A percentile compares a stretch with the other conserved stretches of the same genome.
These are phyloP conservation scores for Xylaria sp. DNA, from an alignment of 2,329 filamentous ascomycete species.

Conservation along the genomic window DNA sequence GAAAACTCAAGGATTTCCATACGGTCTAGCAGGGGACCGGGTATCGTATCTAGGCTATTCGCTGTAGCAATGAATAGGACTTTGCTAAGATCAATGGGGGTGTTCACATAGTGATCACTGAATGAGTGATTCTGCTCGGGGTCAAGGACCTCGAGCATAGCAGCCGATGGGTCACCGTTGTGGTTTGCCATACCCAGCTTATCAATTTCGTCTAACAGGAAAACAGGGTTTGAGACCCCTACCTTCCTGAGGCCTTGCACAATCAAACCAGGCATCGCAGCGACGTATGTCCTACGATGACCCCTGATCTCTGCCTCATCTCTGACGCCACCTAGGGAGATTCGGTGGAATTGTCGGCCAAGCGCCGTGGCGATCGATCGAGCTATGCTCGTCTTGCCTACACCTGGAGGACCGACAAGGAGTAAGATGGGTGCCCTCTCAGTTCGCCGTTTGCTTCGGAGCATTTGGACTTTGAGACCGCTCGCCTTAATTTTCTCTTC, in stretches of 20 bases:
- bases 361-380: slow-evolving; percentile 92
- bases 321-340: slow-evolving; percentile 92
- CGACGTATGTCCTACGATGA: slow-evolving; percentile 94
- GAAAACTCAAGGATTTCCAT: slow-evolving; percentile 97
- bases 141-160: slow-evolving; percentile 97
- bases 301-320: slow-evolving; percentile 98
- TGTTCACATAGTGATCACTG: slow-evolving; percentile 94
- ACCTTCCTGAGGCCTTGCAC: slow-evolving; percentile 96
- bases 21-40: slow-evolving; percentile 89
- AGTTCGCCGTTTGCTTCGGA: slow-evolving; percentile 84
- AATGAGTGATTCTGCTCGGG: slow-evolving; percentile 97
- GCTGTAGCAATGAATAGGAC: slow-evolving; percentile 98
- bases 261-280: slow-evolving; percentile 97
- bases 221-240: slow-evolving; percentile 92
- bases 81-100: slow-evolving; percentile 94
- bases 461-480: slow-evolving; percentile 74
- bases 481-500: slow-evolving; percentile 54
- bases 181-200: slow-evolving; percentile 92
- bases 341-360: slow-evolving; percentile 94
- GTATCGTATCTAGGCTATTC: slow-evolving; percentile 94
- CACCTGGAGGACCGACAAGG: slow-evolving; percentile 90
- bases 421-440: slow-evolving; percentile 97
- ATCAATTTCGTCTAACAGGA: slow-evolving; percentile 97
- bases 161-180: slow-evolving; percentile 94
- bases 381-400: slow-evolving; percentile 94